A percentile compares a stretch with the other conserved stretches of the same genome.
Conservation (phyloP, 2,329 filamentous ascomycete genomes). For the Elsinoe ampelina region DNA sequence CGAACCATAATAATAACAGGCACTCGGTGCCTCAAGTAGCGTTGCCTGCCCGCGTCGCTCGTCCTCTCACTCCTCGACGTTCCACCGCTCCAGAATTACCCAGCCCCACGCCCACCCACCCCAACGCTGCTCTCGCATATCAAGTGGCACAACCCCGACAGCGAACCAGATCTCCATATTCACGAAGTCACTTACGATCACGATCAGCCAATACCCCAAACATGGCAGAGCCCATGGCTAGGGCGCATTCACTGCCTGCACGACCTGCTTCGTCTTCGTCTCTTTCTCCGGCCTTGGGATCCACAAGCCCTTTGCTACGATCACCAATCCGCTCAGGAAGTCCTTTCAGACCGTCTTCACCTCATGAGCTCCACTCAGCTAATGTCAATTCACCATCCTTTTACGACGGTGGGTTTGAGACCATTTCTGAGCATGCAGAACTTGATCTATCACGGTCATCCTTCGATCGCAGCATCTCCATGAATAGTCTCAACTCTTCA, state of each 20-base stretch:
- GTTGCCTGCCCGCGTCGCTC: conserved; percentile 11
- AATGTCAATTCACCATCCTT: conserved; percentile 23
- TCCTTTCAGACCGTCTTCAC: conserved; percentile 19
- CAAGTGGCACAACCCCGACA: conserved; percentile 23
- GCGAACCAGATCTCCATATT: conserved; percentile 41
- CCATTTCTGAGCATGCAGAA: conserved; percentile 42
- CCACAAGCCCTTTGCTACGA: conserved; percentile 29
- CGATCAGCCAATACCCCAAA: conserved; percentile 33
- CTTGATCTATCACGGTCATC: conserved; percentile 35
- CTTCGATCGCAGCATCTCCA: conserved; percentile 19
- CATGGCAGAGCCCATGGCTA: conserved; percentile 37
- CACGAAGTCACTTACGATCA: conserved; percentile 37
- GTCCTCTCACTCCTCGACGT: conserved; percentile 21
- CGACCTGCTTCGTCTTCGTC: conserved; percentile 26
- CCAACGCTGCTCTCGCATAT: conserved; percentile 22
- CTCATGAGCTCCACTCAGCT: conserved; percentile 17
- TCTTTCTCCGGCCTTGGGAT: conserved; percentile 26
- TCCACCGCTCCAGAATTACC: conserved; percentile 30
- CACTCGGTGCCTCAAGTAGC: conserved; percentile 4
- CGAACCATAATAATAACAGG: neutral
- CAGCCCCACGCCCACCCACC: conserved; percentile 20
- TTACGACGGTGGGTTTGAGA: conserved; percentile 27
- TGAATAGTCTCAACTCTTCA: conserved; percentile 22
- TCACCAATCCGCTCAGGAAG: conserved; percentile 31
- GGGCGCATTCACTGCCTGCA: conserved; percentile 40